Evolutionary conservation across 2,329 filamentous ascomycete species (phyloP), one percentile per base, ranked within the genome.

Genomic region (Verticillium klebahnii): DNA sequence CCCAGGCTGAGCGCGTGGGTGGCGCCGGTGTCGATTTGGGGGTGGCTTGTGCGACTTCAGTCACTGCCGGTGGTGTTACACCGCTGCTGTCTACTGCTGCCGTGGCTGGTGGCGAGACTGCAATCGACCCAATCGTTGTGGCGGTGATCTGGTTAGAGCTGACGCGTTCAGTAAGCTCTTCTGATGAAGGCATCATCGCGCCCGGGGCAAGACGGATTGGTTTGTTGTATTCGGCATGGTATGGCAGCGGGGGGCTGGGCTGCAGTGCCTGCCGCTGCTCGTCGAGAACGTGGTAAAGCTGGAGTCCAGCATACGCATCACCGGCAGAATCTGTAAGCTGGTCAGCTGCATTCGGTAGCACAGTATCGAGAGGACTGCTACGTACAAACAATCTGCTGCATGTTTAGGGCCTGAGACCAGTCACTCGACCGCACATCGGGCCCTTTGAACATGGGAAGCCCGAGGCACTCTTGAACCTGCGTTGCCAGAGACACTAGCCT

Each of bases 261-360:
- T 85, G 75, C 64, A 97, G 78, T 7, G 79, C 77, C 67, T 85
- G 80, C 17, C 93, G 82, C 68, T 89, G 85, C 58, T 84, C 76
- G 62, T 97, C 89, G 55, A 97, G 78, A 1, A 83, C 81, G 63
- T 91, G 80, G 69, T 86, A 96, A 1, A 97, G 78, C 61, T 91
- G 89, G 12, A 90, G 75, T 54, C 88, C 85, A 63, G 90, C 92
- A 71, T 97, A 97, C 0, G 92, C 89, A 72, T 96, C 92, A 1
- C 91, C 88, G 14, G 92, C 92, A 11, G 91, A 87, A 73, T 93
- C 88, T 91, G 67, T 29, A 25, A 25, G 45, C 7, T 50, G 19
- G 45, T 39, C 15, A 61, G 37, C 29, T 29, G 67, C 15, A 9
- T 57, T 5, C 65, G 60, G n/a, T 12, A 50, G 3, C 45, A 50